These are phyloP conservation scores for Neurospora sp. DNA, from an alignment of 2,329 filamentous ascomycete species.

Conservation along the genomic window DNA sequence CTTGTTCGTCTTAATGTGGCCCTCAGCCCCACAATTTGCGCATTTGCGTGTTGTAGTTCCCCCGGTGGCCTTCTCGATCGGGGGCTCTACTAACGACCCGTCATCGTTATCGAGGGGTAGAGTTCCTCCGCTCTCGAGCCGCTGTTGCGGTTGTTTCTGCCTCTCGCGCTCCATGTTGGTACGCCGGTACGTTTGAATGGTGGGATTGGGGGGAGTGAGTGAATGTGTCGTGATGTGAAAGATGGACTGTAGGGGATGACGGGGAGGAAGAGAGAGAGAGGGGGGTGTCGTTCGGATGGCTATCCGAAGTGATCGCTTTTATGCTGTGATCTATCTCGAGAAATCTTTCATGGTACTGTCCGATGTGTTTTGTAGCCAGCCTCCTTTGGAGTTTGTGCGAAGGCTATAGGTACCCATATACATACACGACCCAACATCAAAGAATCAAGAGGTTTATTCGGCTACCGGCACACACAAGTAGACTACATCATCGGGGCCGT, in stretches of 20 bases:
- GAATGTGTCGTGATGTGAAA: neutral
- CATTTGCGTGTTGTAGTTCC: constrained; percentile 82
- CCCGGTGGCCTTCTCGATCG: constrained; percentile 46
- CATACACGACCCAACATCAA: too few relatives aligned
- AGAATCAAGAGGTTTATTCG: neutral
- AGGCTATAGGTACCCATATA: too few relatives aligned
- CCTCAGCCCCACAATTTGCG: constrained; percentile 92
- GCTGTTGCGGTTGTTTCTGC: constrained; percentile 59
- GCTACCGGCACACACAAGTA: neutral
- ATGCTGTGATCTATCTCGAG: too few relatives aligned
- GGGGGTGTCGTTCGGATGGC: neutral
- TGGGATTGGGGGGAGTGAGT: neutral
- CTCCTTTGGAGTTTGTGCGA: too few relatives aligned
- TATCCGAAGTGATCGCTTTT: neutral
- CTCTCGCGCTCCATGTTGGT: constrained; percentile 68
- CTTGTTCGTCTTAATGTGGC: constrained; percentile 98
- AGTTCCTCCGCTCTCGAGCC: constrained; percentile 21
- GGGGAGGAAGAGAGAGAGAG: neutral
- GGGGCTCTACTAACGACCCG: constrained; percentile 41
- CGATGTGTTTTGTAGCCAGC: too few relatives aligned
- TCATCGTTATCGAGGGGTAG: constrained; percentile 31
- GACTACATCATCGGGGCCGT: neutral
- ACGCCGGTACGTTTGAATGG: neutral
- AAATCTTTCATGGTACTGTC: too few relatives aligned
- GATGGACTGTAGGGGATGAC: neutral